Conservation (phyloP, 1,284 basidiomycete genomes). For the Mrakiaceae sp. region DNA sequence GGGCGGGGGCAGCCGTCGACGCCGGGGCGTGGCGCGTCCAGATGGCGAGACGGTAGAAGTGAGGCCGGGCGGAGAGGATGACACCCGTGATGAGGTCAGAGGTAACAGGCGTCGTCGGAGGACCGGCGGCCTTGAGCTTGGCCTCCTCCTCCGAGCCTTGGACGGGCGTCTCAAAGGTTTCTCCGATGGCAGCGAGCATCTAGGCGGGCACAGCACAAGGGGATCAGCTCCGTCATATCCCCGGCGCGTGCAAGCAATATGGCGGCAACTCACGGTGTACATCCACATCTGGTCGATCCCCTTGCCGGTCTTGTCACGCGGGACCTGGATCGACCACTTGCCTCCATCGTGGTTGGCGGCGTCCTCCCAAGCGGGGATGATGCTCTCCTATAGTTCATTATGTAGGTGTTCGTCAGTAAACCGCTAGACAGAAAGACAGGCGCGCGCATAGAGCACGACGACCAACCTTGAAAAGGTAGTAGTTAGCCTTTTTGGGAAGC, state of each 20-base stretch:
- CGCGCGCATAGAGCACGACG: too few relatives aligned
- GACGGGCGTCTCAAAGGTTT: constrained; percentile 76
- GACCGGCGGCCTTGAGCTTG: neutral
- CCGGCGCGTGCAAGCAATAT: neutral
- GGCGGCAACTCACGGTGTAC: constrained; percentile 59
- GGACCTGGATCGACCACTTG: constrained; percentile 97
- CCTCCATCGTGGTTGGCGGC: constrained; percentile 91
- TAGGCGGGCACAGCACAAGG: constrained; percentile 29
- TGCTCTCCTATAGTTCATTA: constrained; percentile 53
- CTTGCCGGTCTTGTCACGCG: constrained; percentile 78
- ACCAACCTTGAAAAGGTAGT: constrained; percentile 85
- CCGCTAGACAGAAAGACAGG: too few relatives aligned
- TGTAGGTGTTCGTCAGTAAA: too few relatives aligned
- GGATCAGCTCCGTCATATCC: too few relatives aligned
- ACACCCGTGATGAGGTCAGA: constrained; percentile 78
- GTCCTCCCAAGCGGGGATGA: constrained; percentile 95
- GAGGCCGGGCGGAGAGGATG: constrained; percentile 84
- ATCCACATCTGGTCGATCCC: constrained; percentile 95
- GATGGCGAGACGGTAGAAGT: constrained; percentile 93
- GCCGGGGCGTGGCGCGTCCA: constrained; percentile 80
- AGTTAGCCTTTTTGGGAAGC: constrained; percentile 90
- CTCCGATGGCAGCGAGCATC: constrained; percentile 95
- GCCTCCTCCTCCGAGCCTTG: neutral
- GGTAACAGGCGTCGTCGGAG: constrained; percentile 37
- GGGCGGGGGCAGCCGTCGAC: constrained; percentile 21